Evolutionary conservation across 2,329 filamentous ascomycete genomes (phyloP), one percentile per base, ranked within the genome.

Genomic region (Hyphodiscus sp.): DNA sequence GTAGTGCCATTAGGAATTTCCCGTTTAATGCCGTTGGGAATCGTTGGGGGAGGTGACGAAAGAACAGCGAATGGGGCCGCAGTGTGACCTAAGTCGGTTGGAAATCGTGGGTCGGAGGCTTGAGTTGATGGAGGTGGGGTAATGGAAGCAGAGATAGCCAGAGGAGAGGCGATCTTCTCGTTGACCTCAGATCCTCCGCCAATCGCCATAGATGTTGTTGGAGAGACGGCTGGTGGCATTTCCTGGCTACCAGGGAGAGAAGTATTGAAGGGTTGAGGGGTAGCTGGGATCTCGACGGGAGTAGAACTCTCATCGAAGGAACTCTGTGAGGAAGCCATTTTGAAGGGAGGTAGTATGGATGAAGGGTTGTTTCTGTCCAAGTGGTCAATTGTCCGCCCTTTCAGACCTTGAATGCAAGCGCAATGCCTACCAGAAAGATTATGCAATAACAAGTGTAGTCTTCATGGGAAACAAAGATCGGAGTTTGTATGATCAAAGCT

Each of bases 61-160:
- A 65, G 49, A 41, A 56, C 46, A 29, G 58, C 51, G 3, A 54
- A 47, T 6, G 61, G 56, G 7, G 61, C 60, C 20, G 61, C 63
- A 19, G 38, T 52, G 49, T 23, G 42, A 47, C 51, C 19, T 23
- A 54, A 52, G 10, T 43, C 41, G 41, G 50, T 38, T n/a, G 50
- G 20, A 23, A 51, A 57, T 50, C 57, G 56, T 26, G 47, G 41
- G 33, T 51, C 51, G 20, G 75, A 73, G 8, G 78, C 64, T 63
- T 85, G 82, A 1, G 80, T 79, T 2, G 82, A 85, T 10, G 81
- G 82, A 20, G 83, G 83, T 30, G 53, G 49, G 11, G 49, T 55
- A 19, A 45, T 49, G 38, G 53, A 52, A 8, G 49, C 29, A 20
- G 53, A 55, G 8, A 49, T 29, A 13, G 26, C 20, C 41, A 38